A percentile compares a stretch with the other conserved stretches of the same genome.
Conservation (phyloP, 2,329 filamentous ascomycete species). For the Aspergillus clavatus region DNA sequence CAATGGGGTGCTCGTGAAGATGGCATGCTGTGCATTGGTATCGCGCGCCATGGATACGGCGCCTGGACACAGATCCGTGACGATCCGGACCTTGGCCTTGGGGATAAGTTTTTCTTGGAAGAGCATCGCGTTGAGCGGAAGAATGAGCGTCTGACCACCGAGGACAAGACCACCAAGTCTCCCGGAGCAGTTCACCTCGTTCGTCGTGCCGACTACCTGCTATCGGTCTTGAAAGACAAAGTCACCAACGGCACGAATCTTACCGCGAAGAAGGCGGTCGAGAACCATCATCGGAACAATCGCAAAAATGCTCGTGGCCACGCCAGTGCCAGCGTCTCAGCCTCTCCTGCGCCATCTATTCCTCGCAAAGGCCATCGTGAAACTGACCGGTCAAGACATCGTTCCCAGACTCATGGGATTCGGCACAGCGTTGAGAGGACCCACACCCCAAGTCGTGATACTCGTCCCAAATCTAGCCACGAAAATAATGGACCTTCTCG, state of each 20-base stretch:
- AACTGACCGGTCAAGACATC: constrained; percentile 38
- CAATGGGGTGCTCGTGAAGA: constrained; percentile 91
- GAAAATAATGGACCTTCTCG: constrained; percentile 31
- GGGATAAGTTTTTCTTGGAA: constrained; percentile 91
- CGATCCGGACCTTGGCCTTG: constrained; percentile 77
- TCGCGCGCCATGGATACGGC: constrained; percentile 88
- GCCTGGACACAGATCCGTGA: constrained; percentile 94
- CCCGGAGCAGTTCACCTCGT: constrained; percentile 97
- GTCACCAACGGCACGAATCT: constrained; percentile 59
- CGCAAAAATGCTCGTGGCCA: constrained; percentile 56
- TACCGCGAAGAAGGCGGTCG: constrained; percentile 70
- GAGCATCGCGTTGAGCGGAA: constrained; percentile 98
- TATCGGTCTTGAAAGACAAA: constrained; percentile 91
- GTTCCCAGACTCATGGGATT: constrained; percentile 37
- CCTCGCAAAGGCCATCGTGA: constrained; percentile 41
- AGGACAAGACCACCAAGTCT: constrained; percentile 60
- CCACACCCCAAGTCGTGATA: constrained; percentile 39
- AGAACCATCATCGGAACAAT: constrained; percentile 93
- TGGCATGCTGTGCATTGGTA: constrained; percentile 93
- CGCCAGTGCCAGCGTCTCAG: constrained; percentile 37
- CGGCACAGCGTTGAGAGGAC: constrained; percentile 42
- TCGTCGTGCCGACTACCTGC: constrained; percentile 85
- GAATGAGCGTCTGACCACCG: constrained; percentile 71
- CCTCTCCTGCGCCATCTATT: constrained; percentile 42
- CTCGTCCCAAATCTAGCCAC: constrained; percentile 33